A percentile compares a stretch with the other conserved stretches of the same genome.
Evolutionary conservation across 805 yeast species (phyloP).

Genomic region (Osmozyma mogii): DNA sequence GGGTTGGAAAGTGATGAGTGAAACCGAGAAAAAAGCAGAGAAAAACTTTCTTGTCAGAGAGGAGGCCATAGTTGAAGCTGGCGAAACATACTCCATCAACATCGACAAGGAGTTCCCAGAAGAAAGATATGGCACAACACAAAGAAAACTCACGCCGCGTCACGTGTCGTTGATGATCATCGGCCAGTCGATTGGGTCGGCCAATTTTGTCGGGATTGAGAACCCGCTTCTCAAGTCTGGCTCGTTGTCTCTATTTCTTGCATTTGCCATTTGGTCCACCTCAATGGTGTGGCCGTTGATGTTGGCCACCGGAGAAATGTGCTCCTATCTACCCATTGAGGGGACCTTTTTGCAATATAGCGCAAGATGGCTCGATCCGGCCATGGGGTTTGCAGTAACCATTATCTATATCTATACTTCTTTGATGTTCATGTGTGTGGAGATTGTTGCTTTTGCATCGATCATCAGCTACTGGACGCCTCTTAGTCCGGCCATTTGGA

Average conservation of each 20-base stretch:
- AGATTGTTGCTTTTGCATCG: conserved; percentile 24
- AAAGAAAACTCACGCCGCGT: background rate
- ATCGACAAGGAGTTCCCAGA: too few species aligned
- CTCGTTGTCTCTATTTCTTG: conserved; percentile 25
- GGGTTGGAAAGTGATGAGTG: too few species aligned
- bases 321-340: conserved; percentile 27
- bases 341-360: conserved; percentile 27
- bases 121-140: background rate
- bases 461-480: conserved; percentile 24
- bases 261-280: conserved; percentile 22
- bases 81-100: too few species aligned
- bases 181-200: conserved; percentile 30
- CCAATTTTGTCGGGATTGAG: conserved; percentile 26
- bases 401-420: conserved; percentile 26
- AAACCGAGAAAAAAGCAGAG: too few species aligned
- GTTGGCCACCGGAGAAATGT: conserved; percentile 32
- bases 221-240: conserved; percentile 25
- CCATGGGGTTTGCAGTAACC: conserved; percentile 27
- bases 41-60: too few species aligned
- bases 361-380: conserved; percentile 30
- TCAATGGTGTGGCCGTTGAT: conserved; percentile 28
- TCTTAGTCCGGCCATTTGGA: conserved; percentile 24
- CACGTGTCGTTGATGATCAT: conserved; percentile 12
- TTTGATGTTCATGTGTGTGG: conserved; percentile 27
- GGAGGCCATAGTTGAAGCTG: too few species aligned